Evolutionary conservation across 1,139 yeast genomes (phyloP).

Genomic region (Saccharomyces hybrid): DNA sequence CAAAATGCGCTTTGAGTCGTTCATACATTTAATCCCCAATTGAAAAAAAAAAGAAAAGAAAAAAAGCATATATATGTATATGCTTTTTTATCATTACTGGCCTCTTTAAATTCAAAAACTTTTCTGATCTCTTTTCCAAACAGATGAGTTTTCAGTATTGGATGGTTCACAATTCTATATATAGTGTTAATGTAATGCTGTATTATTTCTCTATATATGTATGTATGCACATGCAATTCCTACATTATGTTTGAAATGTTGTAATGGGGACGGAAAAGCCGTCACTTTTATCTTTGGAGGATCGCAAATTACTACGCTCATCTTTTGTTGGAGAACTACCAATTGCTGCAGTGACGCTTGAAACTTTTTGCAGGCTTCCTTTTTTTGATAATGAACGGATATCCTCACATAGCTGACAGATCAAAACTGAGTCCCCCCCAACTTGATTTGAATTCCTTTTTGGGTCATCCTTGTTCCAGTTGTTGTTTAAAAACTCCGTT

Average conservation of each 20-base stretch:
- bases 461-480: constrained; percentile 14
- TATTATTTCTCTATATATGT: background rate
- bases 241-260: background rate
- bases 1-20: background rate
- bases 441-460: constrained; percentile 19
- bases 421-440: constrained; percentile 30
- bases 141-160: background rate
- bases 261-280: background rate
- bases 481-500: constrained; percentile 15
- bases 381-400: constrained; percentile 8
- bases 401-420: constrained; percentile 30
- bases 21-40: background rate
- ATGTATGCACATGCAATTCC: background rate
- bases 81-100: too few relatives aligned
- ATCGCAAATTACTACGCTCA: background rate
- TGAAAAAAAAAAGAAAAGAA: too few relatives aligned
- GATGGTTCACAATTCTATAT: background rate
- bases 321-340: background rate
- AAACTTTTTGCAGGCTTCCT: background rate
- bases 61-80: background rate
- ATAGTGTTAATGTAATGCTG: background rate
- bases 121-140: background rate
- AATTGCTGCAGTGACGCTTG: background rate
- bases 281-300: background rate
- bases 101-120: background rate